A percentile compares a stretch with the other conserved stretches of the same genome.
Evolutionary conservation across 352 stramenopile species (phyloP).

Genomic region (Pythium sp.): DNA sequence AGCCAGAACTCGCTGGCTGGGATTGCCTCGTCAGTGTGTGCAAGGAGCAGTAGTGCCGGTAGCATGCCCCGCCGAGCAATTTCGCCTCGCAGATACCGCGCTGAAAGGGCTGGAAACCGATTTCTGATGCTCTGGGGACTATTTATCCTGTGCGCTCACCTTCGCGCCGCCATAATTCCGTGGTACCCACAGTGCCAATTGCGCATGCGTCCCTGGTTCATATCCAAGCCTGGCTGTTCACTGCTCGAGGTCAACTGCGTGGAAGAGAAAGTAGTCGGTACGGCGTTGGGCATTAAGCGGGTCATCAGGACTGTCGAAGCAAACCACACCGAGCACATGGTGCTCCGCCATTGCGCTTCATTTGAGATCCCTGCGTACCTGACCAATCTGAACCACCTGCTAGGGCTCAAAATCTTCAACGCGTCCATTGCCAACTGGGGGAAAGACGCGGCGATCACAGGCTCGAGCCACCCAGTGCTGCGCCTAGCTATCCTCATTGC

Average conservation of each 20-base stretch:
- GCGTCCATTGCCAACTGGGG: conserved; percentile 14
- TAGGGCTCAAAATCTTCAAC: conserved; percentile 26
- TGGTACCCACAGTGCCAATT: conserved; percentile 27
- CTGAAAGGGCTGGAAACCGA: conserved; percentile 16
- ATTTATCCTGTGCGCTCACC: conserved; percentile 22
- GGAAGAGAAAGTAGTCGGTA: background rate
- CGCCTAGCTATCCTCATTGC: conserved; percentile 12
- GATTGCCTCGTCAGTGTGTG: background rate
- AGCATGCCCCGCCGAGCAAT: background rate
- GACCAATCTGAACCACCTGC: background rate
- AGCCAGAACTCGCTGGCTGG: too few relatives aligned
- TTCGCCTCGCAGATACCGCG: background rate
- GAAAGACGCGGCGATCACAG: conserved; percentile 15
- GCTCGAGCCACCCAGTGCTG: conserved; percentile 8
- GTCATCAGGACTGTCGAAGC: background rate
- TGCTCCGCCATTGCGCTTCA: conserved; percentile 11
- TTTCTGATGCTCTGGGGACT: conserved; percentile 29
- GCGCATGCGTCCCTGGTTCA: conserved; percentile 14
- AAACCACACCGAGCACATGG: conserved; percentile 16
- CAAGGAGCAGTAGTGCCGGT: background rate
- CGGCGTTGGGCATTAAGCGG: background rate
- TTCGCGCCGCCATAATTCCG: conserved; percentile 20
- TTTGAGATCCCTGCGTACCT: conserved; percentile 11
- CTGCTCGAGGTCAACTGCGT: conserved; percentile 15
- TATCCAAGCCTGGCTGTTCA: conserved; percentile 8